phyloP scores from a whole-genome alignment of 371 early-diverging fungal genomes.

The Umbelopsis sp. region DNA sequence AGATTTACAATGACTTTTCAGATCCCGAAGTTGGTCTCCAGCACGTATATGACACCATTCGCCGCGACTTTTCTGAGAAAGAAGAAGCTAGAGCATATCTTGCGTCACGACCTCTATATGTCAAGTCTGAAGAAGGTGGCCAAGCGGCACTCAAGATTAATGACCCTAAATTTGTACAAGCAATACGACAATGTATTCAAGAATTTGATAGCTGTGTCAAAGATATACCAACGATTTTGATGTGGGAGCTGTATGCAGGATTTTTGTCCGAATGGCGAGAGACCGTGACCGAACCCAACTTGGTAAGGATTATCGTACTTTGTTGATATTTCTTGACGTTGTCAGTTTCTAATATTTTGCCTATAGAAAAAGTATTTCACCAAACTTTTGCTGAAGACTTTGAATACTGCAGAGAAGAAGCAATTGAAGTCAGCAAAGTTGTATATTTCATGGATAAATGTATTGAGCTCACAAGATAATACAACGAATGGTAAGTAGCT shows the following conservation, averaged over 20 bases:
- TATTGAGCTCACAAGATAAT: conserved; percentile 27
- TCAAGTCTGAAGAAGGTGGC: conserved; percentile 43
- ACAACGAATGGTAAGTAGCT: conserved; percentile 22
- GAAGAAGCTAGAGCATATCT: conserved; percentile 67
- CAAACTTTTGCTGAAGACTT: conserved; percentile 48
- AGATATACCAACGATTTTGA: conserved; percentile 38
- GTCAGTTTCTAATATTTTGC: not conserved
- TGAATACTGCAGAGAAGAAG: conserved; percentile 45
- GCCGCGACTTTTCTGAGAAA: conserved; percentile 58
- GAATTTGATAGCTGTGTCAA: conserved; percentile 42
- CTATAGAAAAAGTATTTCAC: conserved; percentile 57
- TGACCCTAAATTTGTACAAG: conserved; percentile 61
- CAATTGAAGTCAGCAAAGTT: conserved; percentile 45
- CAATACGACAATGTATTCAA: conserved; percentile 53
- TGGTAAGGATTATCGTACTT: conserved; percentile 40
- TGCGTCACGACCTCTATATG: conserved; percentile 54
- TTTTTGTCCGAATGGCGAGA: conserved; percentile 61
- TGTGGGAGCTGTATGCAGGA: conserved; percentile 63
- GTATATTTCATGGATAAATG: conserved; percentile 52
- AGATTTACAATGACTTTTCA: conserved; percentile 67
- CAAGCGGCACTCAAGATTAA: conserved; percentile 16
- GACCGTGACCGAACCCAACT: conserved; percentile 57
- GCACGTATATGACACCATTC: conserved; percentile 63
- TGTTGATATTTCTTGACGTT: conserved; percentile 20
- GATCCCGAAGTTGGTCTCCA: conserved; percentile 53